A percentile compares a stretch with the other conserved stretches of the same genome.
These are phyloP conservation scores for Cordyceps farinosa DNA, from an alignment of 2,329 filamentous ascomycete species.

Conservation along the genomic window DNA sequence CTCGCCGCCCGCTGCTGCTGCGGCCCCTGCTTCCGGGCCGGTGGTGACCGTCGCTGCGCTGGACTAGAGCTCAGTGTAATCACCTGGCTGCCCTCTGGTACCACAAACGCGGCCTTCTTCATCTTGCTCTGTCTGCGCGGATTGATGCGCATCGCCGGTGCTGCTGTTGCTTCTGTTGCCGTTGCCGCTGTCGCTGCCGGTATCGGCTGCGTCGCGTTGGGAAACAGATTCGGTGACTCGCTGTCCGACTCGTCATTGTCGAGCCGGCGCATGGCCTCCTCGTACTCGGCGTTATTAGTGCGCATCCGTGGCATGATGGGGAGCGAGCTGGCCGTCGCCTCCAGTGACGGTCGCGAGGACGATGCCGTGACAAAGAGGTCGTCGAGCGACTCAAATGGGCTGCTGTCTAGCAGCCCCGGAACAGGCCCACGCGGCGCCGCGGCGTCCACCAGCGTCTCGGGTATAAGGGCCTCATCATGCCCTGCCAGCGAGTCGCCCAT, in stretches of 20 bases:
- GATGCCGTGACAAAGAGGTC: constrained; percentile 41
- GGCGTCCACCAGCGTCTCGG: constrained; percentile 21
- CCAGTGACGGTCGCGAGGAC: constrained; percentile 32
- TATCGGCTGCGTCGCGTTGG: constrained; percentile 31
- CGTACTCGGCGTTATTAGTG: constrained; percentile 37
- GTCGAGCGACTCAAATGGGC: constrained; percentile 34
- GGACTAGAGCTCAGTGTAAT: constrained; percentile 30
- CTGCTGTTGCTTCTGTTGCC: background rate
- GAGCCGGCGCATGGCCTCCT: constrained; percentile 42
- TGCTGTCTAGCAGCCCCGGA: constrained; percentile 25
- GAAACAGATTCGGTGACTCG: constrained; percentile 30
- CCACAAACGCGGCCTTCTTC: constrained; percentile 21
- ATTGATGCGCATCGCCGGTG: constrained; percentile 22
- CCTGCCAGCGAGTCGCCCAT: background rate
- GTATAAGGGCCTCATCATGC: constrained; percentile 20
- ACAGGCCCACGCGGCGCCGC: constrained; percentile 5
- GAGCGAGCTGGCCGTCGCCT: constrained; percentile 23
- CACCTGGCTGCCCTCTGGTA: constrained; percentile 32
- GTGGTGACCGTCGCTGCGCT: background rate
- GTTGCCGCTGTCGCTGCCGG: background rate
- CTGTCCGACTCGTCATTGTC: constrained; percentile 31
- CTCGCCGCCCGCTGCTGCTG: background rate
- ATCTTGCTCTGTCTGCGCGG: constrained; percentile 11
- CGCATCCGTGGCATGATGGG: constrained; percentile 26
- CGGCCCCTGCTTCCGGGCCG: background rate